Evolutionary conservation across 805 yeast genomes (phyloP), one percentile per base, ranked within the genome.

Genomic region (Diddensiella transvaalensis): DNA sequence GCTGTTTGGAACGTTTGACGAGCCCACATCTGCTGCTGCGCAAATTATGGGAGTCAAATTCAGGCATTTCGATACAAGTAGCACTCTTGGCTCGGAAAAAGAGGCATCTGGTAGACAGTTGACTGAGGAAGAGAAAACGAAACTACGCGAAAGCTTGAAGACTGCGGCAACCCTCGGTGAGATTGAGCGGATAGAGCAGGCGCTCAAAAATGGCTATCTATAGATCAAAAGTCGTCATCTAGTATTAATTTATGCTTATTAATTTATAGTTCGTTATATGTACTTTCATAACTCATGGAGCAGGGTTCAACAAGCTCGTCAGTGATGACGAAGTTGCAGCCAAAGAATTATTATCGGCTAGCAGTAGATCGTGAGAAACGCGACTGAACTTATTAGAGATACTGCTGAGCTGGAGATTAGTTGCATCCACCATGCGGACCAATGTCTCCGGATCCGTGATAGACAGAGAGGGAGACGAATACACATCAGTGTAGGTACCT

Each of bases 151-250:
- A 37, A 75, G 79, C 53, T 69, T 90, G 48, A 72, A 74, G 45
- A 69, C 67, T 26, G 95, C 96, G 0, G 74, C 80, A 3, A 79
- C 82, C 44, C 61, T 90, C 49, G 85, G 77, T 3, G 96, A 90
- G 53, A 85, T 89, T 4, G 85, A 82, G 49, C 68, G 78, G 44
- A 76, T 89, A 21, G 95, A 87, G 61, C 69, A 66, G 22, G 70
- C 78, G 18, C 66, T 85, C 40, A 65, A 66, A 47, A 67, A 62
- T 29, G 80, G 73, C 2, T 65, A 66, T 47, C 24, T 63, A 29
- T 62, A 33, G 19, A 41, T 10, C 11, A 26, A 26, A n/a, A n/a
- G n/a, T n/a, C 32, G 32, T 8, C 13, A 26, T 26, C 32, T 26
- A 8, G 32, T 26, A 26, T 26, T 26, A 26, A 8, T 26, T 26